These are phyloP conservation scores for Epichloe brachyelytri DNA, from an alignment of 2,329 filamentous ascomycete species.

Conservation along the genomic window DNA sequence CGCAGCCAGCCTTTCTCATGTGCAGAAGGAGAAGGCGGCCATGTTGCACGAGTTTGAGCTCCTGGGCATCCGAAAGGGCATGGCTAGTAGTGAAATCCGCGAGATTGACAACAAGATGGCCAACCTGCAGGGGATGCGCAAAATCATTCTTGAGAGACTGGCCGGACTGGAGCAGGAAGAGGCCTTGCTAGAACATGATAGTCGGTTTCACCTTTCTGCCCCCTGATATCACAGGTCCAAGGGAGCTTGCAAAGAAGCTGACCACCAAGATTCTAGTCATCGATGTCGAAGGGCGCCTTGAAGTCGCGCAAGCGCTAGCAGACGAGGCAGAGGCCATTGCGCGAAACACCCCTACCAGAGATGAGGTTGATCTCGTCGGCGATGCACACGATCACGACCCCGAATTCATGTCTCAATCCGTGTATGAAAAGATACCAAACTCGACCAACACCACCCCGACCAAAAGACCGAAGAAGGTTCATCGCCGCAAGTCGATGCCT, in stretches of 20 bases:
- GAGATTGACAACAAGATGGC: slow-evolving; percentile 96
- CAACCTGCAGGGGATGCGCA: slow-evolving; percentile 84
- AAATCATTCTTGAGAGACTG: slow-evolving; percentile 77
- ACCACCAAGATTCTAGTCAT: slow-evolving; percentile 31
- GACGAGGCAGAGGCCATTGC: slow-evolving; percentile 46
- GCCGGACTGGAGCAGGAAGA: slow-evolving; percentile 85
- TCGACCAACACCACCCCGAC: slow-evolving; percentile 35
- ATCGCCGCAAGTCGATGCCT: slow-evolving; percentile 74
- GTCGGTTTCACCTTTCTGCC: slow-evolving; percentile 33
- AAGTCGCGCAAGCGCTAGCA: slow-evolving; percentile 45
- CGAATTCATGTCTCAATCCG: slow-evolving; percentile 92
- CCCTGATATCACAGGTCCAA: neutral
- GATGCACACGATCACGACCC: slow-evolving; percentile 34
- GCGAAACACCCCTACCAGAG: slow-evolving; percentile 35
- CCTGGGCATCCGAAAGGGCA: slow-evolving; percentile 86
- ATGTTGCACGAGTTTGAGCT: slow-evolving; percentile 82
- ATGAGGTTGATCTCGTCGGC: slow-evolving; percentile 39
- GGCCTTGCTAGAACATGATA: slow-evolving; percentile 75
- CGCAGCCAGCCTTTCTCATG: slow-evolving; percentile 54
- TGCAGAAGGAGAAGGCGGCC: slow-evolving; percentile 68
- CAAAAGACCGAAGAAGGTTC: slow-evolving; percentile 37
- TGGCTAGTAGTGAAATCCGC: slow-evolving; percentile 90
- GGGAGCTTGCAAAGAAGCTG: neutral
- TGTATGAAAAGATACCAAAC: slow-evolving; percentile 80
- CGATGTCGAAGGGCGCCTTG: slow-evolving; percentile 48